Base-by-base conservation (phyloP, 768 basidiomycete species). In the Mycena sanguinolenta region DNA sequence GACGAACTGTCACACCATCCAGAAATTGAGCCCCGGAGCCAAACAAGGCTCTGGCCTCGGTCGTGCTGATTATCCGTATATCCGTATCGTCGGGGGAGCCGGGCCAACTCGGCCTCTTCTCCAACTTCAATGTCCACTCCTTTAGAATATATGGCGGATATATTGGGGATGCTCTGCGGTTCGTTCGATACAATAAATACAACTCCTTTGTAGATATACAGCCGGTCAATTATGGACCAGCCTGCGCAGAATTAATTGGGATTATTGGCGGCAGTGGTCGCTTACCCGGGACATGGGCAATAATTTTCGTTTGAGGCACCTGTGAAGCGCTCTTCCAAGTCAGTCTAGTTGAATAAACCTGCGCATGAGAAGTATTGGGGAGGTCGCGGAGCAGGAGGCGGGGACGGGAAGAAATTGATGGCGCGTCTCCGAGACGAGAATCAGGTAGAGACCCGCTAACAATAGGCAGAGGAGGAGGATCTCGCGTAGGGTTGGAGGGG, bases 131-230 rank as follows among this genome's bases (percentile, higher is more conserved):
- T 90, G 25, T 81, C 79, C 13, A 87, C 74, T 1, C 86, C 93
- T 16, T 91, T 91, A 19, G 94, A 96, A 27, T 88, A 92, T 75
- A 98, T 92, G 57, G 86, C 84, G 1, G 85, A 81, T 17, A 90
- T 81, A 55, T 91, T 85, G 17, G 96, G 96, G 53, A 96, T 78
- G 3, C 79, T 82, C 12, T 85, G 83, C 9, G 92, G 93, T 23
- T 90, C 82, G 78, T 95, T 90, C 4, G 92, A 88, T 49, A 98
- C 95, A 73, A 97, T 84, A 77, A 91, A 96, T 42, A 93, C 87
- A 9, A 93, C 91, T 53, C 95, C 95, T 73, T 95, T 94, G 74
- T 90, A 82, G 65, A 95, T 80, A 77, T 94, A 97, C 13, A 97
- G 85, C 65, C 87, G 89, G 81, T 96, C 94, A 69, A 96, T 91